phyloP scores from a whole-genome alignment of 768 basidiomycete genomes.

The Porpolomopsis calyptriformis region DNA sequence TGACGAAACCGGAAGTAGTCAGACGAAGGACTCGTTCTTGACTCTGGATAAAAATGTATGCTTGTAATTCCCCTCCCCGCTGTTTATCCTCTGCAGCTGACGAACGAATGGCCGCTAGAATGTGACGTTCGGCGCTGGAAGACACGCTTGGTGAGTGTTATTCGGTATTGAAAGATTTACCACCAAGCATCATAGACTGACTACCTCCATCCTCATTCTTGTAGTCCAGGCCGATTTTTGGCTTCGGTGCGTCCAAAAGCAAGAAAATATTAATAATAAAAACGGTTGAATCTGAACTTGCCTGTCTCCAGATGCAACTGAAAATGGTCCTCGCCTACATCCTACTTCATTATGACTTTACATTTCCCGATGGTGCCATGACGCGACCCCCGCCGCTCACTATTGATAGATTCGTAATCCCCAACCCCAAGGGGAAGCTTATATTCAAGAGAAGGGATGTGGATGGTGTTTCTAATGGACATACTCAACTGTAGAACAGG shows the following conservation, averaged over 20 bases:
- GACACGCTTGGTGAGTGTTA: background rate
- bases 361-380: background rate
- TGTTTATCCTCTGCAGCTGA: background rate
- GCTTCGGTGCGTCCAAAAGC: conserved; percentile 1
- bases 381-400: background rate
- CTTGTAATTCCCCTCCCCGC: too few relatives aligned
- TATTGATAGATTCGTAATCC: background rate
- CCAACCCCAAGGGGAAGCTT: background rate
- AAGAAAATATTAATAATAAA: background rate
- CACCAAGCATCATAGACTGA: conserved; percentile 9
- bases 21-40: conserved; percentile 4
- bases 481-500: too few relatives aligned
- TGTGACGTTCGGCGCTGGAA: conserved; percentile 4
- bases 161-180: background rate
- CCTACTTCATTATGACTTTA: conserved; percentile 4
- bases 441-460: background rate
- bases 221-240: conserved; percentile 7
- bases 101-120: background rate
- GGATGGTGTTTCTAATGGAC: too few relatives aligned
- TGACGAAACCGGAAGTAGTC: conserved; percentile 1
- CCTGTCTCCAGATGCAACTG: conserved; percentile 3
- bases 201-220: conserved; percentile 17
- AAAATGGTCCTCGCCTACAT: conserved; percentile 5
- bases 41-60: conserved; percentile 7
- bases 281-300: too few relatives aligned